Conservation (phyloP, 768 basidiomycete genomes). For the Tylopilus sp. region DNA sequence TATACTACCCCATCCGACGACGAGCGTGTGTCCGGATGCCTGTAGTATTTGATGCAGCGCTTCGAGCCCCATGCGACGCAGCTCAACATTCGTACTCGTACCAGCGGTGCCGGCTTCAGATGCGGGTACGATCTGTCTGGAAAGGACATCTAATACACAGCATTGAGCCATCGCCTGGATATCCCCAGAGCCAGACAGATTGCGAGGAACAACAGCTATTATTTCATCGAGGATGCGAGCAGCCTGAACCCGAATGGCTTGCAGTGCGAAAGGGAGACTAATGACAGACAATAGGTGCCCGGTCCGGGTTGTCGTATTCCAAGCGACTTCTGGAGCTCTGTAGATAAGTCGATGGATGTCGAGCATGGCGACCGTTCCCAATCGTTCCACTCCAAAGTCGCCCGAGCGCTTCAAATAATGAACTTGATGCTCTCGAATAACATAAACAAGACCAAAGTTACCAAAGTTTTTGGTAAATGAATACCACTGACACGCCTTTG, state of each 20-base stretch:
- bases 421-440: neutral
- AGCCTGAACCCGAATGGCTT: constrained; percentile 81
- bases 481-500: constrained; percentile 85
- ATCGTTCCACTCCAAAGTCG: constrained; percentile 89
- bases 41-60: constrained; percentile 89
- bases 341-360: constrained; percentile 89
- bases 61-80: constrained; percentile 85
- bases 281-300: constrained; percentile 78
- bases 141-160: constrained; percentile 81
- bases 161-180: constrained; percentile 70
- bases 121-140: constrained; percentile 64
- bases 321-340: constrained; percentile 77
- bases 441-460: constrained; percentile 36
- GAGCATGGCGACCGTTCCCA: constrained; percentile 73
- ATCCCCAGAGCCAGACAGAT: constrained; percentile 56
- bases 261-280: constrained; percentile 64
- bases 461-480: constrained; percentile 73
- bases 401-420: constrained; percentile 62
- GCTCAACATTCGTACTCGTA: constrained; percentile 58
- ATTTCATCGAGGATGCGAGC: constrained; percentile 85
- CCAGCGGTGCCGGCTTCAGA: constrained; percentile 40
- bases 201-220: constrained; percentile 71
- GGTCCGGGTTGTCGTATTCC: constrained; percentile 80
- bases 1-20: constrained; percentile 91
- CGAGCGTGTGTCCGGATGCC: constrained; percentile 85